Evolutionary conservation across 2,329 filamentous ascomycete genomes (phyloP).

Genomic region (Coniochaeta pulveracea): DNA sequence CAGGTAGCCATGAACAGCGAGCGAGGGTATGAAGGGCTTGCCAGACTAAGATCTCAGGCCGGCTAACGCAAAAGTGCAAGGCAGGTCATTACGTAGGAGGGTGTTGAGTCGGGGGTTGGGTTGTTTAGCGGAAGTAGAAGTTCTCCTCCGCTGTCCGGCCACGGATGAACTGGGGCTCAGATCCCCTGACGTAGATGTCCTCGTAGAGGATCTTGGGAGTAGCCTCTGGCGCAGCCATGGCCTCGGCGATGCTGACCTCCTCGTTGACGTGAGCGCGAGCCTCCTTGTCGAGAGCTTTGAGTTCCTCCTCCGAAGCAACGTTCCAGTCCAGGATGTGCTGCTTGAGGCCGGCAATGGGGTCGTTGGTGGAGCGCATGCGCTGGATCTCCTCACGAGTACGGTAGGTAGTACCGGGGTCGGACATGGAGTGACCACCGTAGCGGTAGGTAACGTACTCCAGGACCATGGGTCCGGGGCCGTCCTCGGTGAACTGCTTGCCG

Average conservation of each 20-base stretch:
- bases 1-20: conserved; percentile 1
- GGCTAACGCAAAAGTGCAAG: background rate
- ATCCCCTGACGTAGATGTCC: conserved; percentile 88
- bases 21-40: background rate
- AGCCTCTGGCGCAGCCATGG: conserved; percentile 70
- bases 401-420: conserved; percentile 98
- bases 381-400: conserved; percentile 98
- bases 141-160: conserved; percentile 87
- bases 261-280: conserved; percentile 75
- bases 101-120: background rate
- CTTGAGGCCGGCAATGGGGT: conserved; percentile 96
- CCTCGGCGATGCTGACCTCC: conserved; percentile 84
- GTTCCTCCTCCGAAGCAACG: conserved; percentile 82
- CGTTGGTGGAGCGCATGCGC: conserved; percentile 97
- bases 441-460: conserved; percentile 99
- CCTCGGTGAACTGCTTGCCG: conserved; percentile 75
- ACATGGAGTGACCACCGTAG: conserved; percentile 99
- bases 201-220: conserved; percentile 81
- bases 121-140: conserved; percentile 60
- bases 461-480: conserved; percentile 85
- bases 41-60: background rate
- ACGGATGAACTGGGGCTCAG: conserved; percentile 78
- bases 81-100: background rate
- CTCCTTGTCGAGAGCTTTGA: conserved; percentile 93
- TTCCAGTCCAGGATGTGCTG: conserved; percentile 96